Conservation (phyloP, 257 asterid genomes). For the Capsicum rhomboideum region DNA sequence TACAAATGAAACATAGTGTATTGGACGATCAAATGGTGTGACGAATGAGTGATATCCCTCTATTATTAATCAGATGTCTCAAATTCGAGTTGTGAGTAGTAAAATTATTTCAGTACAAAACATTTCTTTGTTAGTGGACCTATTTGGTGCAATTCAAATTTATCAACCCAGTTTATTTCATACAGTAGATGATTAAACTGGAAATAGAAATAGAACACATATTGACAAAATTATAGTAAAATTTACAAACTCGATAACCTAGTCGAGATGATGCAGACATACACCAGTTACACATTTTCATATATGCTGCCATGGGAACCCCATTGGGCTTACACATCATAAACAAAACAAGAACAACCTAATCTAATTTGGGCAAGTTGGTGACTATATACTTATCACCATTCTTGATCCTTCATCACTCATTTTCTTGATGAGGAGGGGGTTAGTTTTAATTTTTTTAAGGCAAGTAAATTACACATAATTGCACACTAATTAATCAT, state of each 20-base stretch:
- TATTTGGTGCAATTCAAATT: too few species aligned
- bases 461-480: not conserved
- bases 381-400: conserved; percentile 13
- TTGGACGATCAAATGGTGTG: too few species aligned
- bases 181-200: not conserved
- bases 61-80: not conserved
- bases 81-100: not conserved
- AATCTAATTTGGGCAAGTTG: conserved; percentile 18
- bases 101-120: too few species aligned
- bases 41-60: not conserved
- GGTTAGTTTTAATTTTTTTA: not conserved
- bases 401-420: not conserved
- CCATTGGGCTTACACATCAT: not conserved
- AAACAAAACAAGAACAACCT: conserved; percentile 1
- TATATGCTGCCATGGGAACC: conserved; percentile 11
- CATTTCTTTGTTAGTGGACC: too few species aligned
- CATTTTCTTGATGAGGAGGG: conserved; percentile 2
- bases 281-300: conserved; percentile 12
- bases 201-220: not conserved
- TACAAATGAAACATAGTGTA: too few species aligned
- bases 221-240: not conserved
- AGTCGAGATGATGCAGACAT: conserved; percentile 32
- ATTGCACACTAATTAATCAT: not conserved
- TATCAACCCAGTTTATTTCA: not conserved
- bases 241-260: conserved; percentile 6